phyloP scores from a whole-genome alignment of 2,329 filamentous ascomycete species.

The Venturia asperata region DNA sequence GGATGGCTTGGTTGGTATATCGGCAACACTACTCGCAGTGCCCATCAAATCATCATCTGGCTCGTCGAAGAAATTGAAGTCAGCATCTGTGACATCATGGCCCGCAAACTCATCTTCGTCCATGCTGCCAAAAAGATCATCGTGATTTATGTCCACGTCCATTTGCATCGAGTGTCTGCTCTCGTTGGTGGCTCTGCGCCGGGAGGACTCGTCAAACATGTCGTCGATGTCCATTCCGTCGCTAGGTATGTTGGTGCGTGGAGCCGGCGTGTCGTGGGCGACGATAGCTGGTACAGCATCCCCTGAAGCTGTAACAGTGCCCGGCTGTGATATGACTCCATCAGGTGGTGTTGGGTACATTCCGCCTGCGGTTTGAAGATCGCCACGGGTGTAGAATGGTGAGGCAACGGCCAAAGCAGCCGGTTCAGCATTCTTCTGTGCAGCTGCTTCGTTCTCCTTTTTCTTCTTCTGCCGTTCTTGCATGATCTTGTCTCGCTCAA shows the following conservation, averaged over 20 bases:
- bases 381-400: constrained; percentile 32
- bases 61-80: constrained; percentile 79
- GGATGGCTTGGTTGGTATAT: not conserved
- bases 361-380: constrained; percentile 30
- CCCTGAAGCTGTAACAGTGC: constrained; percentile 19
- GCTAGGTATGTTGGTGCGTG: not conserved
- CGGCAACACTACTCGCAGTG: constrained; percentile 17
- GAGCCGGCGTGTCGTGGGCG: not conserved
- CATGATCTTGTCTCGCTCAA: not conserved
- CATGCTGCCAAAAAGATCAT: constrained; percentile 58
- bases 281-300: not conserved
- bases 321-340: constrained; percentile 27
- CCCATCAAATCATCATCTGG: constrained; percentile 36
- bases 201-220: not conserved
- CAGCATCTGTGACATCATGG: constrained; percentile 70
- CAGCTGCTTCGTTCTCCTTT: constrained; percentile 11
- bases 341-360: constrained; percentile 38
- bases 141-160: constrained; percentile 24
- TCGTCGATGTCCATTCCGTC: constrained; percentile 13
- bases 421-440: constrained; percentile 11
- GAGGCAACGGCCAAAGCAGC: constrained; percentile 27
- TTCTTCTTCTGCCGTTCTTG: constrained; percentile 9
- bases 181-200: constrained; percentile 10
- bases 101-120: constrained; percentile 66
- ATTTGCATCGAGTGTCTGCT: constrained; percentile 39